phyloP scores from a whole-genome alignment of 2,329 filamentous ascomycete species.

The Monilinia vaccinii-corymbosi region DNA sequence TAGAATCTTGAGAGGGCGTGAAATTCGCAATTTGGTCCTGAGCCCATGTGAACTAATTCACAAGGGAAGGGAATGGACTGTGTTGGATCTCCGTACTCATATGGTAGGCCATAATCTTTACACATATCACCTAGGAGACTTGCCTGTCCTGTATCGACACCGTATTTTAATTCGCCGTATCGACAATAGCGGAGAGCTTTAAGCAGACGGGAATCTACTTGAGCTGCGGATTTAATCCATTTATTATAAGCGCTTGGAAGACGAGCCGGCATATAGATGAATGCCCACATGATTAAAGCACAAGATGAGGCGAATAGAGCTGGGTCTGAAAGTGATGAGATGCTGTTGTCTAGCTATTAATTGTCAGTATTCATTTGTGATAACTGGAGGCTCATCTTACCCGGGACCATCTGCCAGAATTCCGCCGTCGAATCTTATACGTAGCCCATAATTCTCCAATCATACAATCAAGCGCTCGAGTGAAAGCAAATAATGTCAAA shows the following conservation, averaged over 20 bases:
- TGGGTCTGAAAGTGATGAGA: conserved; percentile 49
- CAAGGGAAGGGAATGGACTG: conserved; percentile 63
- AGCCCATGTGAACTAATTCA: conserved; percentile 75
- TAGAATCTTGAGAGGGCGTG: conserved; percentile 62
- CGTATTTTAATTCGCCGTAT: conserved; percentile 58
- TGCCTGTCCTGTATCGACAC: conserved; percentile 61
- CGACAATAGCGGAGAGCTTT: conserved; percentile 61
- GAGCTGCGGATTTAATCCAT: conserved; percentile 72
- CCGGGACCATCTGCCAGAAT: conserved; percentile 37
- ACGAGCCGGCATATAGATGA: conserved; percentile 66
- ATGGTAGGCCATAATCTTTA: conserved; percentile 57
- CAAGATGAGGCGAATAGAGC: conserved; percentile 63
- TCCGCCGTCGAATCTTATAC: conserved; percentile 37
- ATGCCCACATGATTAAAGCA: conserved; percentile 79
- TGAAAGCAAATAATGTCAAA: conserved; percentile 68
- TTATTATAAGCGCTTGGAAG: conserved; percentile 67
- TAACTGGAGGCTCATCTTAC: background rate
- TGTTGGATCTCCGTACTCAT: conserved; percentile 62
- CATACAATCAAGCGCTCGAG: conserved; percentile 63
- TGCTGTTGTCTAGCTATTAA: conserved; percentile 27
- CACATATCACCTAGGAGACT: conserved; percentile 63
- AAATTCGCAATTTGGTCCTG: conserved; percentile 62
- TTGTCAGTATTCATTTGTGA: background rate
- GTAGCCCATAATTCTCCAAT: conserved; percentile 56
- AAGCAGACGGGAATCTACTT: conserved; percentile 66